phyloP scores from a whole-genome alignment of 106 monocot species.

The Apostasia shenzhenica region DNA sequence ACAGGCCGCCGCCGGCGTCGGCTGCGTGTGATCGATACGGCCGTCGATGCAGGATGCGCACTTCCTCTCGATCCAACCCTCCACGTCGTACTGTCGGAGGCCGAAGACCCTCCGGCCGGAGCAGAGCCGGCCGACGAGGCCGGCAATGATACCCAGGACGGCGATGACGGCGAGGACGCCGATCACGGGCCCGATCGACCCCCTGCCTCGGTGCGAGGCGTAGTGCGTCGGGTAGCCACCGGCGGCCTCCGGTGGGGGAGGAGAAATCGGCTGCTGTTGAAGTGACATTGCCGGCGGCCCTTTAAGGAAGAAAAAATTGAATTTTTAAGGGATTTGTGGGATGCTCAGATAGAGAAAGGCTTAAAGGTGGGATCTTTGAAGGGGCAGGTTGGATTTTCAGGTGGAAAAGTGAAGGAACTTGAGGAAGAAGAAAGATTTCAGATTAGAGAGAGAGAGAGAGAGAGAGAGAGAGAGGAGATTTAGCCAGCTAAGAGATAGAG shows the following conservation, averaged over 20 bases:
- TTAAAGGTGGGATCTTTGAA: background rate
- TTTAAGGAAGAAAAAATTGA: too few relatives aligned
- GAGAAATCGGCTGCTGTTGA: background rate
- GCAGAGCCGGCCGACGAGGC: constrained; percentile 53
- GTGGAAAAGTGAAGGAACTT: too few relatives aligned
- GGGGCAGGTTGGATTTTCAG: too few relatives aligned
- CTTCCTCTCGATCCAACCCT: constrained; percentile 54
- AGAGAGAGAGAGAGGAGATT: background rate
- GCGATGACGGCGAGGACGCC: constrained; percentile 37
- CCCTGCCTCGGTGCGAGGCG: constrained; percentile 12
- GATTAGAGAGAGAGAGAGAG: constrained; percentile 1
- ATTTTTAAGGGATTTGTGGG: too few relatives aligned
- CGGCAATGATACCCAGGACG: constrained; percentile 37
- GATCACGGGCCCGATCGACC: constrained; percentile 37
- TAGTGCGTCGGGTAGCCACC: background rate
- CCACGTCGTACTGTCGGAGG: constrained; percentile 38
- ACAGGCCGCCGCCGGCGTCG: constrained; percentile 1
- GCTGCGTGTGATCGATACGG: constrained; percentile 9
- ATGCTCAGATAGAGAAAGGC: background rate
- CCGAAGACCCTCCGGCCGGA: constrained; percentile 36
- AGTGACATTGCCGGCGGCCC: background rate
- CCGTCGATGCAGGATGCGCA: constrained; percentile 61
- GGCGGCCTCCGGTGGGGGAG: background rate
- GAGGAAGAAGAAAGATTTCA: too few relatives aligned
- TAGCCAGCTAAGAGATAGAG: too few relatives aligned